Conservation (phyloP, 805 yeast genomes). For the Candida taoyuanica region DNA sequence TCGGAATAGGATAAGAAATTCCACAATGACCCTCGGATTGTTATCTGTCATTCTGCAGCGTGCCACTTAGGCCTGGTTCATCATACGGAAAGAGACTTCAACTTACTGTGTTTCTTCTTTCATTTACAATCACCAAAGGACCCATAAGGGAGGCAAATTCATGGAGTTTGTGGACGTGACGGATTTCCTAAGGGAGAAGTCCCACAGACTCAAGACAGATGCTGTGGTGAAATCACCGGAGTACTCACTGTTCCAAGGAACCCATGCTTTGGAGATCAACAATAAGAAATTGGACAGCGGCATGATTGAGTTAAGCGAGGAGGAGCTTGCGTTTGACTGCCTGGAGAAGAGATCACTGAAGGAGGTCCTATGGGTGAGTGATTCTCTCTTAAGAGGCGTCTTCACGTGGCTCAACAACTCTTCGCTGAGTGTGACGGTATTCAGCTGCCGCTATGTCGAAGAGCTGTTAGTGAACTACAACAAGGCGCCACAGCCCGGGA, state of each 20-base stretch:
- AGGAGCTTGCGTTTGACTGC: slow-evolving; percentile 46
- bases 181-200: slow-evolving; percentile 37
- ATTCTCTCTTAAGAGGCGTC: slow-evolving; percentile 47
- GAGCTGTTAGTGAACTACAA: slow-evolving; percentile 42
- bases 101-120: no score
- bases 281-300: slow-evolving; percentile 78
- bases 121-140: not conserved
- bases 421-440: slow-evolving; percentile 69
- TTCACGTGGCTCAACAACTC: slow-evolving; percentile 76
- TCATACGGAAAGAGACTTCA: no score
- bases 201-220: slow-evolving; percentile 40
- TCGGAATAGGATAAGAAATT: no score
- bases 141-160: not conserved
- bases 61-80: no score
- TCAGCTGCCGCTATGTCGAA: slow-evolving; percentile 73
- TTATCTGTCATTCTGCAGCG: no score
- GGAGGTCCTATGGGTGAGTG: slow-evolving; percentile 47
- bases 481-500: slow-evolving; percentile 16
- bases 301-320: slow-evolving; percentile 41
- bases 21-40: no score
- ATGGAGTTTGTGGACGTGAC: slow-evolving; percentile 47
- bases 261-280: slow-evolving; percentile 78
- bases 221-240: slow-evolving; percentile 53
- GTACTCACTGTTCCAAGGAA: slow-evolving; percentile 74
- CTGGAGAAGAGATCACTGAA: slow-evolving; percentile 32